Base-by-base conservation (phyloP, 768 basidiomycete species). In the Myochromella boudieri region DNA sequence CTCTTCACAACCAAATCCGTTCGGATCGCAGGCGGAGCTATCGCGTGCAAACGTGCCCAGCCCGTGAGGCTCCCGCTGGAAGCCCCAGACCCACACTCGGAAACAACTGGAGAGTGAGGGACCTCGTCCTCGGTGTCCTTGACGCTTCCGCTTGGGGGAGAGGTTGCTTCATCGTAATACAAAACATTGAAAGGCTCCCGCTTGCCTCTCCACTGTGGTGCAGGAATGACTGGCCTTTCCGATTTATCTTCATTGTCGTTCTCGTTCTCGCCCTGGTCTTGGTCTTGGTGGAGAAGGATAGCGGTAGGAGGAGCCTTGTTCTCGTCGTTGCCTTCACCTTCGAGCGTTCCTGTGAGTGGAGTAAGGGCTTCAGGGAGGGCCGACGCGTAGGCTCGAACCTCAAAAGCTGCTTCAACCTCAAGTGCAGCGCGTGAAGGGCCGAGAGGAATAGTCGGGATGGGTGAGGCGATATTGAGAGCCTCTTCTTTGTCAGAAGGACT, bases 401-500 rank as follows among this genome's bases (percentile, higher is more conserved):
- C n/a, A n/a, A n/a, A n/a, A n/a, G n/a, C n/a, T 29, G 42, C 48
- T 14, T n/a, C n/a, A n/a, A 43, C 48, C 37, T 49, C 48, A 14
- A 49, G 38, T 1, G 36, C 48, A 5, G 40, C 47, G 33, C 18
- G 40, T 4, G 20, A 26, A 2, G 26, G 31, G 10, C 18, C 18
- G 21, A 40, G n/a, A 6, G 33, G 41, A 21, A 42, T 18, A 2
- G 17, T 15, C 1, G 47, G 47, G 1, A 12, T 21, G 3, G 47
- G 47, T 3, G 34, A 32, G 15, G 15, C 24, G 11, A 42, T 37
- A 27, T 17, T 31, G 18, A 31, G 15, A 26, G 8, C 14, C 12
- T 11, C 18, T 17, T 46, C 31, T 28, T 38, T 37, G 18, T 29
- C 31, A 6, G 15, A n/a, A n/a, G n/a, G n/a, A n/a, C n/a, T n/a